These are phyloP conservation scores for Exophiala phaeomuriformis DNA, from an alignment of 2,329 filamentous ascomycete species.

Conservation along the genomic window DNA sequence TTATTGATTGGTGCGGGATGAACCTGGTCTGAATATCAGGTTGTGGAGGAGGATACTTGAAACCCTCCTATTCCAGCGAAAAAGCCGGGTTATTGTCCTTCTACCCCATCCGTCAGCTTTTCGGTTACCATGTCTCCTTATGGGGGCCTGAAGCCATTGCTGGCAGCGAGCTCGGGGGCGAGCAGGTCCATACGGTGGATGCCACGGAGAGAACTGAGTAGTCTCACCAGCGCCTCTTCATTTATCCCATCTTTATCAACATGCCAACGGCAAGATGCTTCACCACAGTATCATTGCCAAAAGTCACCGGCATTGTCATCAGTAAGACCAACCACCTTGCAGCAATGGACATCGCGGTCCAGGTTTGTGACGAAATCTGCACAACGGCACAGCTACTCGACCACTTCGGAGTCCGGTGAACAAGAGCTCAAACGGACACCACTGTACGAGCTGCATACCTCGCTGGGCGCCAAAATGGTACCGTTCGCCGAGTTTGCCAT, in stretches of 20 bases:
- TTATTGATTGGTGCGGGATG: neutral
- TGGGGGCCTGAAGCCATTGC: slow-evolving; percentile 6
- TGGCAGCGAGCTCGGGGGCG: slow-evolving; percentile 7
- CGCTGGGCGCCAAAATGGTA: slow-evolving; percentile 83
- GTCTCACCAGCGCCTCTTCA: slow-evolving; percentile 2
- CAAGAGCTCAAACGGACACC: slow-evolving; percentile 48
- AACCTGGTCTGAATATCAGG: neutral
- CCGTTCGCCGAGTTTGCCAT: slow-evolving; percentile 91
- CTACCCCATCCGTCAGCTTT: neutral
- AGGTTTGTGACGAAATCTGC: neutral
- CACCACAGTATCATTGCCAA: neutral
- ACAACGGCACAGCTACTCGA: slow-evolving; percentile 9
- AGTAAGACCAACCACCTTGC: neutral
- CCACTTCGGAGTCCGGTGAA: neutral
- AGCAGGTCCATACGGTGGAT: neutral
- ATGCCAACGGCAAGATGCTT: neutral
- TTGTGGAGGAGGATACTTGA: neutral
- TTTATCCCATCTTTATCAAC: neutral
- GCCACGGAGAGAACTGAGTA: slow-evolving; percentile 9
- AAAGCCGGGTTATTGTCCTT: neutral
- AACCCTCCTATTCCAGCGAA: neutral
- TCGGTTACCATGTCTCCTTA: slow-evolving; percentile 8
- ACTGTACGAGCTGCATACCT: slow-evolving; percentile 70
- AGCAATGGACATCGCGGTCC: too few relatives aligned
- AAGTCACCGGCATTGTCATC: neutral